Percentiles rank a stretch among this genome's conserved stretches.
Conservation (phyloP, 1,284 basidiomycete species). For the Ceratobasidium sp. region DNA sequence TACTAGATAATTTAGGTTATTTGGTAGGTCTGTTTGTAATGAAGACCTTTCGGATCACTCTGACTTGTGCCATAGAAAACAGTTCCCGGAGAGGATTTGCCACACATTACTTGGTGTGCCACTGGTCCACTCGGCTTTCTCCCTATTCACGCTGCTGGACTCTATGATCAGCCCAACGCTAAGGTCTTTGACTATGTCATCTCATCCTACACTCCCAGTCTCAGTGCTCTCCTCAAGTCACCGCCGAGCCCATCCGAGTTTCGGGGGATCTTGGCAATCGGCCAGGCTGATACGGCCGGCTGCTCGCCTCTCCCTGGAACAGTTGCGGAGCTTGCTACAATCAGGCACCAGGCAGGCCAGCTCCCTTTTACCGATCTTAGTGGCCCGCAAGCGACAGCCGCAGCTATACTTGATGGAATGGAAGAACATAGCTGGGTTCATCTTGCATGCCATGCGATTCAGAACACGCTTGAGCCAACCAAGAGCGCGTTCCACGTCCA, state of each 20-base stretch:
- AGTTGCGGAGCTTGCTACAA: not conserved
- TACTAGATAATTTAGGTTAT: not conserved
- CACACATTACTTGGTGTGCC: too few species aligned
- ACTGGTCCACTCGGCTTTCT: too few species aligned
- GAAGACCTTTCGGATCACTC: too few species aligned
- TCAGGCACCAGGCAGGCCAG: not conserved
- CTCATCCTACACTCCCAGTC: too few species aligned
- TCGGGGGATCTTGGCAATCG: not conserved
- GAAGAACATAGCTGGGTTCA: slow-evolving; percentile 9
- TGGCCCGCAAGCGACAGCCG: not conserved
- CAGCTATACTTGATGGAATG: not conserved
- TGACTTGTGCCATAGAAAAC: too few species aligned
- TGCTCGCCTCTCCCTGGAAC: too few species aligned
- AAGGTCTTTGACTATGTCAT: too few species aligned
- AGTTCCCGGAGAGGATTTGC: too few species aligned
- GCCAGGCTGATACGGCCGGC: not conserved
- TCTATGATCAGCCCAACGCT: too few species aligned
- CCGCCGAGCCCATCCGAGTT: not conserved
- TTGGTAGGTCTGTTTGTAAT: not conserved
- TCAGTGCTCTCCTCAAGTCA: too few species aligned
- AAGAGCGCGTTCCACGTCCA: slow-evolving; percentile 9
- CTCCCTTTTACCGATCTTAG: not conserved
- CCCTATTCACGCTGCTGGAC: too few species aligned
- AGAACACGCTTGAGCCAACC: not conserved
- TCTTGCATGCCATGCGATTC: slow-evolving; percentile 25